Conservation (phyloP, 768 basidiomycete genomes). For the Coprinellus micaceus region DNA sequence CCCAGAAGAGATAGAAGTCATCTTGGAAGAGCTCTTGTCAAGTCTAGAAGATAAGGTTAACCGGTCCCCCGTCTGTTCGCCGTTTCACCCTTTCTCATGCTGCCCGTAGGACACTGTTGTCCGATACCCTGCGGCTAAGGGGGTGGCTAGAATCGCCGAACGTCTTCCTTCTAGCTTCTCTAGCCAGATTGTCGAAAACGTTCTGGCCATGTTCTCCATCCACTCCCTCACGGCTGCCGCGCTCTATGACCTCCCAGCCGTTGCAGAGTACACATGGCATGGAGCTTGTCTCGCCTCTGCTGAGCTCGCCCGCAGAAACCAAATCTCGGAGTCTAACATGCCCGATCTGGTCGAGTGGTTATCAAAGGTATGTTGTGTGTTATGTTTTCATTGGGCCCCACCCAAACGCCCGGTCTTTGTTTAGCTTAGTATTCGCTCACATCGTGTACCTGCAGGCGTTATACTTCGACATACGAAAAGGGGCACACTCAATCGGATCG, state of each 20-base stretch:
- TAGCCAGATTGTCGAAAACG: conserved; percentile 76
- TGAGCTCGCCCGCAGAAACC: conserved; percentile 82
- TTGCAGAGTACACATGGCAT: conserved; percentile 91
- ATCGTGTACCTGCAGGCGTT: conserved; percentile 56
- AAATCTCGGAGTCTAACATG: conserved; percentile 58
- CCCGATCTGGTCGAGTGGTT: conserved; percentile 72
- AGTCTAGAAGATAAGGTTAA: conserved; percentile 77
- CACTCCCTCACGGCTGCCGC: conserved; percentile 64
- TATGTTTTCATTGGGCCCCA: conserved; percentile 3
- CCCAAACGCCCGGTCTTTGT: background rate
- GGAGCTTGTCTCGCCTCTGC: conserved; percentile 90
- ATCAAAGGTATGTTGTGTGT: conserved; percentile 68
- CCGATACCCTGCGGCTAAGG: conserved; percentile 93
- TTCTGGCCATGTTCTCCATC: conserved; percentile 72
- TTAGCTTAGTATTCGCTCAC: background rate
- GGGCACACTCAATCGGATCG: conserved; percentile 90
- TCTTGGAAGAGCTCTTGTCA: conserved; percentile 69
- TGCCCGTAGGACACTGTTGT: conserved; percentile 80
- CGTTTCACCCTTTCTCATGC: background rate
- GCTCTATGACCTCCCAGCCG: conserved; percentile 67
- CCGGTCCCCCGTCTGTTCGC: background rate
- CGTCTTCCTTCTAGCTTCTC: conserved; percentile 73
- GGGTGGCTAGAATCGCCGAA: conserved; percentile 78
- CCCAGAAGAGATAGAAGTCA: conserved; percentile 72
- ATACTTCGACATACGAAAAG: conserved; percentile 88